phyloP scores from a whole-genome alignment of 306 rosid genomes.

The Vachellia pachyceras region DNA sequence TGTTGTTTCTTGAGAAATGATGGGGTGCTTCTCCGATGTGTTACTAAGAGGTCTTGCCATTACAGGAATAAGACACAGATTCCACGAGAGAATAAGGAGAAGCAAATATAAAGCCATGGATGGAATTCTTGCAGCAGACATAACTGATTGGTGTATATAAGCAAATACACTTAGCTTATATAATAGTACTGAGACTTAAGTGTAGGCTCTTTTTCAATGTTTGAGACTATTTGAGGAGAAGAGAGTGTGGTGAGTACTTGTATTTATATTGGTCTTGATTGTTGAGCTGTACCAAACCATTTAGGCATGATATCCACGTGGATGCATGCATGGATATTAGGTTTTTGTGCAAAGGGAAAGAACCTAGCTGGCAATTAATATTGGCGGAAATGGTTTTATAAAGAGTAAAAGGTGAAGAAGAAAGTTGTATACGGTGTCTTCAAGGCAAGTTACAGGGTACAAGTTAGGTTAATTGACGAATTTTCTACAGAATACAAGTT shows the following conservation, averaged over 20 bases:
- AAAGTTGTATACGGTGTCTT: too few species aligned
- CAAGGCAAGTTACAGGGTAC: too few species aligned
- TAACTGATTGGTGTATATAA: background rate
- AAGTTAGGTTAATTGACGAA: too few species aligned
- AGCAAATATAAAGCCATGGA: conserved; percentile 18
- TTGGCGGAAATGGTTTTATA: too few species aligned
- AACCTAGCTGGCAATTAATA: background rate
- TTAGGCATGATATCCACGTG: background rate
- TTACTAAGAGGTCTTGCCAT: conserved; percentile 31
- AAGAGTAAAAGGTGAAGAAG: too few species aligned
- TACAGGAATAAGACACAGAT: conserved; percentile 2
- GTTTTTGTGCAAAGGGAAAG: background rate
- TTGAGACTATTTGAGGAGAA: background rate
- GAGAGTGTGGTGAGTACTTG: background rate
- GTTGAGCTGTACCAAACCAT: background rate
- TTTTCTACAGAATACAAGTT: too few species aligned
- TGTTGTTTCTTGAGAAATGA: background rate
- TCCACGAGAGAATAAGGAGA: conserved; percentile 15
- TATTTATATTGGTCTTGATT: conserved; percentile 31
- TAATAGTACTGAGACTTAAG: background rate
- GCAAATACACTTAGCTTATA: background rate
- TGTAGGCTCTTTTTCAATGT: background rate
- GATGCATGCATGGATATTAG: background rate
- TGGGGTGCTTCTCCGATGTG: background rate
- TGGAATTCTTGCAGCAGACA: conserved; percentile 16